A percentile compares a stretch with the other conserved stretches of the same genome.
These are phyloP conservation scores for Porcisia deanei DNA, from an alignment of 208 protist species.

Conservation along the genomic window DNA sequence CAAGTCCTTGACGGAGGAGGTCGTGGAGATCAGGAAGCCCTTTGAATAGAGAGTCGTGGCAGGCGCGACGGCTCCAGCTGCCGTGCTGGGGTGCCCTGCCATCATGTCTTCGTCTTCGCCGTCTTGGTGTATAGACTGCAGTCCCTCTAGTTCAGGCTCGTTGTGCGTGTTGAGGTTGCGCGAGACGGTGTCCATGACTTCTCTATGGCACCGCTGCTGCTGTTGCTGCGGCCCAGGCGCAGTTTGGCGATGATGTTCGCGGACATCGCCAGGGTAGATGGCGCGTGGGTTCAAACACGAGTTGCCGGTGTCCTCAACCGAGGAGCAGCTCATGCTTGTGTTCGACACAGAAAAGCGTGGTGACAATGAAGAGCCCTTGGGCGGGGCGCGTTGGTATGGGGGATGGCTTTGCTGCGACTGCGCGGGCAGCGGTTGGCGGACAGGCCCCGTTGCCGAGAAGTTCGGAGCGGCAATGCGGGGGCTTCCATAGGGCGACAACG, in stretches of 20 bases:
- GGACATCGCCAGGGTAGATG: neutral
- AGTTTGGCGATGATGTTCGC: neutral
- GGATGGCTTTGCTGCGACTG: constrained; percentile 3
- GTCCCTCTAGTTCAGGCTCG: constrained; percentile 37
- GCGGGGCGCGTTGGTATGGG: neutral
- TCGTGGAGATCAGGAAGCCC: constrained; percentile 23
- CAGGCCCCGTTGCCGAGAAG: neutral
- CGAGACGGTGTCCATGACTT: constrained; percentile 30
- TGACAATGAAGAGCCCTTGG: neutral
- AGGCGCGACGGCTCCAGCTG: neutral
- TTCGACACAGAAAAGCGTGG: constrained; percentile 8
- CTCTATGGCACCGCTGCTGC: constrained; percentile 10
- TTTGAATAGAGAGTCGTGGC: constrained; percentile 24
- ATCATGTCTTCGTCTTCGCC: constrained; percentile 3
- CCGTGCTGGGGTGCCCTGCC: neutral
- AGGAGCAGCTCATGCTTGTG: constrained; percentile 27
- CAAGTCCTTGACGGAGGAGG: constrained; percentile 1
- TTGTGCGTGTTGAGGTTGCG: constrained; percentile 33
- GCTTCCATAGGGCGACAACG: neutral
- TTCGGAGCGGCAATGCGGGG: neutral
- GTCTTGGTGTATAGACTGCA: constrained; percentile 21
- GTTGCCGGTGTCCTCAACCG: constrained; percentile 8
- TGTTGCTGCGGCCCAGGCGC: constrained; percentile 1
- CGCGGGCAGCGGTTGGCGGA: neutral
- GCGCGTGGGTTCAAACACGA: neutral